These are phyloP conservation scores for Saprolegnia diclina DNA, from an alignment of 352 stramenopile genomes.

Conservation along the genomic window DNA sequence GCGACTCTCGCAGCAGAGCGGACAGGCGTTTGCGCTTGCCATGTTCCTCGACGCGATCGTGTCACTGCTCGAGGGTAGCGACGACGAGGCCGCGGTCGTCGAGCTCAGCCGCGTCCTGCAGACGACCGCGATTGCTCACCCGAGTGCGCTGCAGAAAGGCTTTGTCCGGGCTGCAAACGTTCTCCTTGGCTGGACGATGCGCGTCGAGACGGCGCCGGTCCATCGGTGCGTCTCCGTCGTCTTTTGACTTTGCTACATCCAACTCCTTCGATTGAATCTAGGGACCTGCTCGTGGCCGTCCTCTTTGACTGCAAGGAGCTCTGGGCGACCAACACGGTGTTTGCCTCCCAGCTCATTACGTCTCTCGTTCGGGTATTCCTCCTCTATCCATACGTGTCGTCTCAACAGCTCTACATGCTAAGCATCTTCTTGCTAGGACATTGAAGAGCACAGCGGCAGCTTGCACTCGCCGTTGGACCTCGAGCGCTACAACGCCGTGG, in stretches of 20 bases:
- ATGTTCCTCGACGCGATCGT: conserved; percentile 8
- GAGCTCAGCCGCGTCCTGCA: not conserved
- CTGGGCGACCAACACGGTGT: conserved; percentile 66
- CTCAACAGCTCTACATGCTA: not conserved
- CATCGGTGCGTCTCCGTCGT: conserved; percentile 41
- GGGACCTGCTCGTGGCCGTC: conserved; percentile 44
- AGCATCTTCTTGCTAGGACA: conserved; percentile 30
- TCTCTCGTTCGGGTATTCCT: conserved; percentile 52
- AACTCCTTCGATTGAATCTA: conserved; percentile 28
- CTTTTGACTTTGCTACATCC: not conserved
- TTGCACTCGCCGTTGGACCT: conserved; percentile 20
- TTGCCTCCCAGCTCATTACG: conserved; percentile 53
- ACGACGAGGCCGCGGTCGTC: conserved; percentile 8
- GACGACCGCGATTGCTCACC: not conserved
- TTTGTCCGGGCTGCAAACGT: conserved; percentile 71
- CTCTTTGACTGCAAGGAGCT: conserved; percentile 45
- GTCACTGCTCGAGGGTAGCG: not conserved
- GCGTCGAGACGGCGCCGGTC: conserved; percentile 30
- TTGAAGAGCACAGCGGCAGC: conserved; percentile 28
- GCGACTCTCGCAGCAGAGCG: conserved; percentile 1
- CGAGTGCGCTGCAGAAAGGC: conserved; percentile 22
- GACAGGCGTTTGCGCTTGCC: conserved; percentile 3
- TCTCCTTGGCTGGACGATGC: conserved; percentile 64
- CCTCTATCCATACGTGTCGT: too few species aligned
- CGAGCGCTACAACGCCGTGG: conserved; percentile 30